Percentiles rank a stretch among this genome's conserved stretches.
Conservation (phyloP, 148 eudicot genomes). For the Rhododendron mucronatum region DNA sequence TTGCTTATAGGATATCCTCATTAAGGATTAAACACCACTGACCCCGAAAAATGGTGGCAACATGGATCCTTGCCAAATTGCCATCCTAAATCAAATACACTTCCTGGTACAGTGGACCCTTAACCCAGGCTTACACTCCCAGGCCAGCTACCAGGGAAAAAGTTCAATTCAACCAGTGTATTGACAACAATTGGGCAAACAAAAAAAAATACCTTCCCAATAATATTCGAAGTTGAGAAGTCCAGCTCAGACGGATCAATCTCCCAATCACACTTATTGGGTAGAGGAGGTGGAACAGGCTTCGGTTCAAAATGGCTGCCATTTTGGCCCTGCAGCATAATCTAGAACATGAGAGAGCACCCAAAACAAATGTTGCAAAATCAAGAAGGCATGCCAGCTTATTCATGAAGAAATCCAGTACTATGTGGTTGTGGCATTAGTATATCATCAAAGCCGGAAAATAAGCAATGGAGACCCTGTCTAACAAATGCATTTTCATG, state of each 20-base stretch:
- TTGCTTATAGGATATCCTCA: neutral
- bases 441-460: neutral
- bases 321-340: slow-evolving; percentile 77
- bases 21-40: neutral
- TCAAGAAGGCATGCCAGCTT: neutral
- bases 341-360: slow-evolving; percentile 9
- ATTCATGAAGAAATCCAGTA: neutral
- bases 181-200: slow-evolving; percentile 8
- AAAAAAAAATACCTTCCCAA: slow-evolving; percentile 71
- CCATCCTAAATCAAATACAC: neutral
- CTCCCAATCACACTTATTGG: slow-evolving; percentile 97
- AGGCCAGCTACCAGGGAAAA: neutral
- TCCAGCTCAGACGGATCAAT: slow-evolving; percentile 92
- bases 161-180: neutral
- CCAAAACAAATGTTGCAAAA: neutral
- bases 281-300: slow-evolving; percentile 84
- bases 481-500: neutral
- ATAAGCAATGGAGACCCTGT: neutral
- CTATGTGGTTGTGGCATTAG: neutral
- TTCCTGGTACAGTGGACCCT: neutral
- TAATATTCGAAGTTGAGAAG: slow-evolving; percentile 59
- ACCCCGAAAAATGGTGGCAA: neutral
- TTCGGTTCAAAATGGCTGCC: slow-evolving; percentile 97
- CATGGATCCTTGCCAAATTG: neutral
- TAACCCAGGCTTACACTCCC: neutral